A percentile compares a stretch with the other conserved stretches of the same genome.
Conservation (phyloP, 192 early-diverging fungal species). For the Obelidium mucronatum region DNA sequence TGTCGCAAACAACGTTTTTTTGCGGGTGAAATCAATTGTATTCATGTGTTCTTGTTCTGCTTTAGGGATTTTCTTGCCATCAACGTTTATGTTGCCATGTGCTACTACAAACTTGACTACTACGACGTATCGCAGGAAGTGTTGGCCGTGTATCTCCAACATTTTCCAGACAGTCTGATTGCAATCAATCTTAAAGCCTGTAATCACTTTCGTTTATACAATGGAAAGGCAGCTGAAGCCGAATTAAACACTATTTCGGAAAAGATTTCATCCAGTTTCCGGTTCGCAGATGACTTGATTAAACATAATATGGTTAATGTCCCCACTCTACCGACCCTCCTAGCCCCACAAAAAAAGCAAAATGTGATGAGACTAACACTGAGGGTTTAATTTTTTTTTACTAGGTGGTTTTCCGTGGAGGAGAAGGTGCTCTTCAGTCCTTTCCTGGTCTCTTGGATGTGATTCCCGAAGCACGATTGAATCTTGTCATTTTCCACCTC, state of each 20-base stretch:
- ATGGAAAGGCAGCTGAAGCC: conserved; percentile 66
- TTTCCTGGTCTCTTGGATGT: conserved; percentile 64
- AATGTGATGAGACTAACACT: too few species aligned
- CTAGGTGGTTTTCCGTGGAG: conserved; percentile 63
- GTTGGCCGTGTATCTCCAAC: conserved; percentile 62
- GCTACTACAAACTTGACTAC: conserved; percentile 74
- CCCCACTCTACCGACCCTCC: too few species aligned
- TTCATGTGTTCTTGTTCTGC: too few species aligned
- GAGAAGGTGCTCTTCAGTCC: conserved; percentile 65
- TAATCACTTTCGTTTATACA: conserved; percentile 70
- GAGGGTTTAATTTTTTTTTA: too few species aligned
- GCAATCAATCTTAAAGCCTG: conserved; percentile 68
- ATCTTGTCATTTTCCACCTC: conserved; percentile 67
- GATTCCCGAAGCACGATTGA: conserved; percentile 67
- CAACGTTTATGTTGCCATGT: conserved; percentile 71
- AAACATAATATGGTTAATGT: conserved; percentile 42
- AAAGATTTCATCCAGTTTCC: conserved; percentile 51
- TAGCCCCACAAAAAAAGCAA: too few species aligned
- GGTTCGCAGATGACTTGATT: conserved; percentile 65
- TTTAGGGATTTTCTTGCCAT: conserved; percentile 61
- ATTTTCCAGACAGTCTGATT: conserved; percentile 64
- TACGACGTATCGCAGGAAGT: conserved; percentile 73
- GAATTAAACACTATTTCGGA: conserved; percentile 61
- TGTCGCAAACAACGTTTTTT: too few species aligned
- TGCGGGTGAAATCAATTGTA: too few species aligned